Evolutionary conservation across 768 basidiomycete genomes (phyloP), one percentile per base, ranked within the genome.

Genomic region (Hygrophoropsis aurantiaca): DNA sequence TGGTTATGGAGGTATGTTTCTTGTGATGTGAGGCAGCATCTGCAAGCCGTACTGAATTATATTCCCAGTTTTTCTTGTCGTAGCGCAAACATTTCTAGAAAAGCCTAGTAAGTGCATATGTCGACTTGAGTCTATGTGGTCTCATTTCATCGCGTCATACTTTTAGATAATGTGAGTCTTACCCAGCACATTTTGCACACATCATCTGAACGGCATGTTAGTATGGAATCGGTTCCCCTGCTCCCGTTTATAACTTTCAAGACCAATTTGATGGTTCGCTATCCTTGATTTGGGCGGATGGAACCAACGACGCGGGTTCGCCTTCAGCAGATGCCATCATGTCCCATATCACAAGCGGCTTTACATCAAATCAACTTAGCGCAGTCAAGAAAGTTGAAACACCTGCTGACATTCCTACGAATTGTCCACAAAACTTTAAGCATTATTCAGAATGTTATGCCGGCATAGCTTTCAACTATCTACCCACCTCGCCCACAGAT

Each of bases 351-450:
- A 84, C 82, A 1, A 59, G 68, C 15, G 70, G 72, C 2, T 85
- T 87, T 53, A 68, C 67, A 11, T 44, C 66, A 0, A 47, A 55
- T 16, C 85, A 89, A 58, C 66, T 71, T 2, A 58, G 56, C 3
- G 70, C 70, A 2, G 74, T 91, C 27, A 70, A 71, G 44, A 65
- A 82, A 57, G 71, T 84, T 10, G 59, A 62, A 24, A 72, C 67
- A 21, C 68, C 73, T 0, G 58, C 64, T 3, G 75, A 80, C 20
- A 81, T 91, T 11, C 73, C 78, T 0, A 52, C 68, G 0, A 60
- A 68, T 26, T 91, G 89, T 58, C 86, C 81, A 7, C 79, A 85
- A 58, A 91, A 90, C 66, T 89, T 86, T 68, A 82, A 85, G 40
- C 55, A 74, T 7, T 74, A 79, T 42, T 88, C 87, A 2, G 70